Evolutionary conservation across 805 yeast genomes (phyloP).

Genomic region (Scheffersomyces stipitis): DNA sequence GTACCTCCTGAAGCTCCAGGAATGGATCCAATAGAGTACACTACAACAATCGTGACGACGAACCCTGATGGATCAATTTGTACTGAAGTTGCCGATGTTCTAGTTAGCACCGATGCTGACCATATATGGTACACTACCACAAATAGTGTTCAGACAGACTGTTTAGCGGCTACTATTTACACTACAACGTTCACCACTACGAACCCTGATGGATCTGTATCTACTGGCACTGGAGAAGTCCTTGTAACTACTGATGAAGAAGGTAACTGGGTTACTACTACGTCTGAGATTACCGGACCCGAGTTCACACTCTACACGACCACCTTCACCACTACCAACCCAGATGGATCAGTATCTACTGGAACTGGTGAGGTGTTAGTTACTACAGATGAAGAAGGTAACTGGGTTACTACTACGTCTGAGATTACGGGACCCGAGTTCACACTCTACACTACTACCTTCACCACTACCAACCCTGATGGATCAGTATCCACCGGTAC

Average conservation of each 20-base stretch:
- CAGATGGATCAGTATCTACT: slow-evolving; percentile 14
- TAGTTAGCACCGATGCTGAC: background rate
- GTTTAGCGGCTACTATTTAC: no score
- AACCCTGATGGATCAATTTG: background rate
- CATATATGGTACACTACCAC: background rate
- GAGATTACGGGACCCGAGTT: slow-evolving; percentile 2
- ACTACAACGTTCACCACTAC: slow-evolving; percentile 17
- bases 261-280: slow-evolving; percentile 14
- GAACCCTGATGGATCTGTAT: slow-evolving; percentile 11
- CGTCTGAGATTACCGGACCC: slow-evolving; percentile 5
- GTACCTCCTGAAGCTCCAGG: background rate
- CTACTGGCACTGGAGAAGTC: slow-evolving; percentile 18
- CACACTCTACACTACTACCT: slow-evolving; percentile 7
- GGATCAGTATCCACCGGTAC: slow-evolving; percentile 7
- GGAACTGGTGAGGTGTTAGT: slow-evolving; percentile 18
- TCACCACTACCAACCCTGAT: slow-evolving; percentile 4
- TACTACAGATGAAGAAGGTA: slow-evolving; percentile 16
- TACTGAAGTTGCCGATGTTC: background rate
- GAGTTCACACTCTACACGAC: slow-evolving; percentile 15
- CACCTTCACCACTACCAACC: slow-evolving; percentile 13
- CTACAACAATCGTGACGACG: background rate
- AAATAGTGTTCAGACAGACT: no score
- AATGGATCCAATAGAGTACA: background rate
- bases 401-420: slow-evolving; percentile 12
- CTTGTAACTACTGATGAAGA: slow-evolving; percentile 14